phyloP scores from a whole-genome alignment of 2,329 filamentous ascomycete genomes.

The Talaromyces marneffei region DNA sequence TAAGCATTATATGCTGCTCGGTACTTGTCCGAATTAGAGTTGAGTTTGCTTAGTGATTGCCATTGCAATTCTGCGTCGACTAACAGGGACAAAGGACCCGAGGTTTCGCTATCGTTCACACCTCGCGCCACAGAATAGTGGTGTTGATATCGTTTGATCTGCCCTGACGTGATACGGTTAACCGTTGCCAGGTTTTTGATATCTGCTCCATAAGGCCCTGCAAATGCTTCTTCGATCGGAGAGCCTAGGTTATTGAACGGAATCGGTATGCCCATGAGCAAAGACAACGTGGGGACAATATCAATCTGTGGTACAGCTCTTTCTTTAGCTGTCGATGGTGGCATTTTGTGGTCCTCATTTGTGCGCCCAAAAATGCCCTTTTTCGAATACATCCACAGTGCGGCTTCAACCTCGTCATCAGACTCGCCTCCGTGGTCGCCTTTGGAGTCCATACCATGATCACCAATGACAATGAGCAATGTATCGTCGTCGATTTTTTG shows the following conservation, averaged over 20 bases:
- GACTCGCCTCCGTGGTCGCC: slow-evolving; percentile 98
- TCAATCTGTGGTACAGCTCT: slow-evolving; percentile 79
- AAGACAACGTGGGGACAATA: slow-evolving; percentile 81
- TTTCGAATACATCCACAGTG: slow-evolving; percentile 98
- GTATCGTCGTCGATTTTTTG: slow-evolving; percentile 74
- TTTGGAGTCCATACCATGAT: slow-evolving; percentile 96
- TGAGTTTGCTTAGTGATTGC: slow-evolving; percentile 40
- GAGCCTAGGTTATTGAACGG: slow-evolving; percentile 93
- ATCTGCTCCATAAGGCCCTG: slow-evolving; percentile 60
- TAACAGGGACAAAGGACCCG: slow-evolving; percentile 57
- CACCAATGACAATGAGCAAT: slow-evolving; percentile 92
- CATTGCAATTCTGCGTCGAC: slow-evolving; percentile 51
- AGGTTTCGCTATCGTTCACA: slow-evolving; percentile 55
- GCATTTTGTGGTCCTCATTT: slow-evolving; percentile 51
- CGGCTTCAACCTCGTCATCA: slow-evolving; percentile 89
- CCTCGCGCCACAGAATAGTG: slow-evolving; percentile 72
- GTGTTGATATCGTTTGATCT: slow-evolving; percentile 81
- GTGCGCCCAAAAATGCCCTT: slow-evolving; percentile 76
- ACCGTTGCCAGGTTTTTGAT: slow-evolving; percentile 74
- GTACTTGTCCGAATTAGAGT: slow-evolving; percentile 32
- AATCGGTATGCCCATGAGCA: slow-evolving; percentile 84
- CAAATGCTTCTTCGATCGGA: slow-evolving; percentile 91
- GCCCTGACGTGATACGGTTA: slow-evolving; percentile 70
- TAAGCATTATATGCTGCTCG: slow-evolving; percentile 53
- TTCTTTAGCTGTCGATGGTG: slow-evolving; percentile 64